phyloP scores from a whole-genome alignment of 768 basidiomycete species.

The Tremella mesenterica region DNA sequence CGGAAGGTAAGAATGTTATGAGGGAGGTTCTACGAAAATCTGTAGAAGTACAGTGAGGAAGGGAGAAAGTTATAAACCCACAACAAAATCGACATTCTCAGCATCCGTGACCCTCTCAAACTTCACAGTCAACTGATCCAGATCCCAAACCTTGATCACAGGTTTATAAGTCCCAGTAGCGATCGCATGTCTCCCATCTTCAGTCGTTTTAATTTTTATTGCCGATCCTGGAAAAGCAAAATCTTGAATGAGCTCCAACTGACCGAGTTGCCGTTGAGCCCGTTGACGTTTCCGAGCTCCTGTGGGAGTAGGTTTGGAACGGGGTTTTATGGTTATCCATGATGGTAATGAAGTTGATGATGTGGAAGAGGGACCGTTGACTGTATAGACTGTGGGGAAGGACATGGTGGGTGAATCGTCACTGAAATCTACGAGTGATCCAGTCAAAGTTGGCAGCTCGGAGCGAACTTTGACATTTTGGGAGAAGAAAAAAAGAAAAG shows the following conservation, averaged over 20 bases:
- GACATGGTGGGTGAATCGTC: constrained; percentile 18
- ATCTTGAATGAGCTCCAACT: constrained; percentile 84
- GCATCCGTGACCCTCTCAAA: constrained; percentile 93
- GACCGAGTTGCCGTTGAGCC: constrained; percentile 57
- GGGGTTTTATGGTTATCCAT: constrained; percentile 60
- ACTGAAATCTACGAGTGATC: not conserved
- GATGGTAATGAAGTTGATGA: constrained; percentile 88
- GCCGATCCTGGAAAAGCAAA: constrained; percentile 97
- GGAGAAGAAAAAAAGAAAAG: not conserved
- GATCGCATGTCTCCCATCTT: constrained; percentile 83
- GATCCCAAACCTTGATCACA: constrained; percentile 89
- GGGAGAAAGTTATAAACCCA: too few relatives aligned
- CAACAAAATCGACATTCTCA: constrained; percentile 96
- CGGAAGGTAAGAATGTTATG: too few relatives aligned
- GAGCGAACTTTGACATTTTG: not conserved
- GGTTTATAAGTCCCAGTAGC: constrained; percentile 98
- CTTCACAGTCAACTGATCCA: constrained; percentile 83
- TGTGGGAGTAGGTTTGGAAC: constrained; percentile 32
- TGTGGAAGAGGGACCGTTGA: constrained; percentile 80
- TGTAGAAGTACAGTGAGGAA: too few relatives aligned
- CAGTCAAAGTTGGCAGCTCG: not conserved
- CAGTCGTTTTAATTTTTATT: constrained; percentile 78
- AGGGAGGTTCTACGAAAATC: too few relatives aligned
- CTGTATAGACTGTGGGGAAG: constrained; percentile 73
- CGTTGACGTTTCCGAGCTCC: constrained; percentile 38